These are phyloP conservation scores for Paradendryphiella salina DNA, from an alignment of 2,329 filamentous ascomycete genomes.

Conservation along the genomic window DNA sequence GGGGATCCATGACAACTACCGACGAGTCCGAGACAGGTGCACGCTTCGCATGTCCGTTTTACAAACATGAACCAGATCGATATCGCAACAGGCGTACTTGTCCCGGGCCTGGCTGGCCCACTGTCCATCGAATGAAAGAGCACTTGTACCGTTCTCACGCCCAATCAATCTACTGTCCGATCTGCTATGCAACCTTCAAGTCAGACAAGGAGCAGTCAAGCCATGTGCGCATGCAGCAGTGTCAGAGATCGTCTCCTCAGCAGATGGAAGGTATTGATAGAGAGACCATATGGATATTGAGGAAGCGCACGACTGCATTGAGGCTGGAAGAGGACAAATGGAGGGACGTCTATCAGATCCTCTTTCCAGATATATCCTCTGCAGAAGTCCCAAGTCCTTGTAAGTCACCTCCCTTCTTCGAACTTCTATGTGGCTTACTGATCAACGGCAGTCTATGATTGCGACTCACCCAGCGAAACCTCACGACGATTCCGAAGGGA, in stretches of 20 bases:
- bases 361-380: conserved; percentile 42
- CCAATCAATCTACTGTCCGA: conserved; percentile 45
- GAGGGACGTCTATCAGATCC: conserved; percentile 44
- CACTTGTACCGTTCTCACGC: conserved; percentile 49
- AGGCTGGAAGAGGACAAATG: conserved; percentile 47
- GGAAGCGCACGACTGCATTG: conserved; percentile 40
- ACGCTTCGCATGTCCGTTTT: conserved; percentile 49
- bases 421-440: not conserved
- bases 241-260: conserved; percentile 28
- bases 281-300: conserved; percentile 43
- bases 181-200: conserved; percentile 47
- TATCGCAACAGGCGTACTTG: conserved; percentile 46
- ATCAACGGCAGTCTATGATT: conserved; percentile 40
- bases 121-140: conserved; percentile 50
- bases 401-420: conserved; percentile 19
- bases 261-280: conserved; percentile 47
- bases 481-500: conserved; percentile 40
- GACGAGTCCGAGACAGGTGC: conserved; percentile 32
- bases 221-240: conserved; percentile 37
- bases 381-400: conserved; percentile 44
- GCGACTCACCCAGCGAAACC: conserved; percentile 30
- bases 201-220: conserved; percentile 36
- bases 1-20: conserved; percentile 29
- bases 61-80: conserved; percentile 46
- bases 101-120: conserved; percentile 47